Evolutionary conservation across 257 asterid genomes (phyloP), one percentile per base, ranked within the genome.

Genomic region (Solanum chilense): DNA sequence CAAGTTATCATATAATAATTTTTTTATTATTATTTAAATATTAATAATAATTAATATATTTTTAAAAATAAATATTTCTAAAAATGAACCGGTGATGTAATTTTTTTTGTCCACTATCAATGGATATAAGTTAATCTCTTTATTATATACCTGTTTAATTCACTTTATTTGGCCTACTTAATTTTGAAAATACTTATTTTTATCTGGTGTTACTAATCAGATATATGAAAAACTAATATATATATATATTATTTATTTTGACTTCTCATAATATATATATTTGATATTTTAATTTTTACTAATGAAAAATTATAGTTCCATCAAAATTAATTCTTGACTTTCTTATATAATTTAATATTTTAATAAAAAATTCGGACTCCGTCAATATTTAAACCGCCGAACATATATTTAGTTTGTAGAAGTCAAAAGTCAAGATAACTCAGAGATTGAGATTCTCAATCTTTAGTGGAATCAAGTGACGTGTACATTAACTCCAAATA

Each of bases 401-500:
- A 44, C 9, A 77, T 77, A 9, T 62, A 45, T 77, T 52, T 52
- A 45, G 33, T 8, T 27, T 20, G 39, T 5, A 45, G 42, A 85
- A 85, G 89, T 89, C 90, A 88, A 90, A 90, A 83, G 94, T 76
- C 81, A 18, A 18, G 44, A 71, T 4, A 76, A 31, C 60, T 86
- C 23, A 66, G 90, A 86, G 88, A 71, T 75, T 75, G 86, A 89
- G 91, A 90, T 86, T 87, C 88, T 80, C 85, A 80, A 47, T 45
- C 44, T 29, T 78, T 83, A 76, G 89, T 71, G 86, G 92, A 90
- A 89, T 87, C 91, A 84, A 68, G 1, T 87, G 81, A 88, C 33
- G 52, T 78, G 92, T 80, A 78, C 85, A 80, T 80, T 80, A 90
- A 88, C n/a, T 88, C 87, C 93, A 93, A 88, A 90, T 86, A 85